Conservation (phyloP, 768 basidiomycete species). For the Tephrocybe sp. region DNA sequence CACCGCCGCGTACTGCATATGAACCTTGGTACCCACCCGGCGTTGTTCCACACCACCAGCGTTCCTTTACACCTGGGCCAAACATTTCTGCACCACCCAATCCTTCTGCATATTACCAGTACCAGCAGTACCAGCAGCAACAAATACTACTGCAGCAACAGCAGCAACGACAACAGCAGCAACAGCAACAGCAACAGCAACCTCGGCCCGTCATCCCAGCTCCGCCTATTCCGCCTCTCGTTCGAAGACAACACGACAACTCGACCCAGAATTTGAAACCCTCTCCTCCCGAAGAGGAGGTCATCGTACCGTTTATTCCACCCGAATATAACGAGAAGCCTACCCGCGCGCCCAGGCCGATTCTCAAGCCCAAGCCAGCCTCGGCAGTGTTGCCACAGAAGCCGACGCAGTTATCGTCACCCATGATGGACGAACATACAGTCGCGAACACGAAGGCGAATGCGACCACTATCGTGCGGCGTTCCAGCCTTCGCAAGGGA, state of each 20-base stretch:
- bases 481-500: no score
- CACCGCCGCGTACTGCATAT: not conserved
- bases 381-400: not conserved
- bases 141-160: no score
- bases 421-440: no score
- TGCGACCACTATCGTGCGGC: no score
- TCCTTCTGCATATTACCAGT: not conserved
- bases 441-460: not conserved
- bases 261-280: not conserved
- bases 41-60: not conserved
- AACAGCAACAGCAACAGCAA: not conserved
- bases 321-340: not conserved
- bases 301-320: constrained; percentile 4
- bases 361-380: constrained; percentile 1
- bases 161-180: not conserved
- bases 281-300: not conserved
- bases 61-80: not conserved
- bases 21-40: constrained; percentile 5
- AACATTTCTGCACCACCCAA: not conserved
- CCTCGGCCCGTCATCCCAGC: not conserved
- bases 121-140: no score
- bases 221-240: constrained; percentile 1
- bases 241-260: not conserved
- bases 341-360: not conserved
- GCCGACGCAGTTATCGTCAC: no score